phyloP scores from a whole-genome alignment of 169 alveolate species.

The Plasmodium vinckei region DNA sequence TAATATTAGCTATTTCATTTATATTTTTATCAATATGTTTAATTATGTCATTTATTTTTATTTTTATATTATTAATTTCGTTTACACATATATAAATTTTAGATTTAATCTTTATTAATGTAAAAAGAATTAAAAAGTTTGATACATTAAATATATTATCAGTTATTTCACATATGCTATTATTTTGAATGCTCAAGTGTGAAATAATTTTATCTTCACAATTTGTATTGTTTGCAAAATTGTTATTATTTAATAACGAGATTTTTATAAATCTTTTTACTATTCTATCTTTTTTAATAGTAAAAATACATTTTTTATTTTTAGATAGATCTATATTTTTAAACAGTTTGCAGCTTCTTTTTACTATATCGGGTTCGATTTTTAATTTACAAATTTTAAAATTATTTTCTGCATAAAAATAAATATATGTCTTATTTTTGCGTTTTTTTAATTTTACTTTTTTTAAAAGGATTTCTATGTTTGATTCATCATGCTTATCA shows the following conservation, averaged over 20 bases:
- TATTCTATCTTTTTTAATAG: constrained; percentile 38
- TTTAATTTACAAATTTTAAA: constrained; percentile 9
- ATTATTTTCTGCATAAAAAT: constrained; percentile 27
- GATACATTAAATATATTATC: constrained; percentile 1
- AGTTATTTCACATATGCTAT: too few species aligned
- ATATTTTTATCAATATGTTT: constrained; percentile 22
- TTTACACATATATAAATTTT: constrained; percentile 18
- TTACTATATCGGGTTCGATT: constrained; percentile 19
- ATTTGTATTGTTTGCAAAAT: too few species aligned
- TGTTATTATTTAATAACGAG: neutral
- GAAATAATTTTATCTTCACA: too few species aligned
- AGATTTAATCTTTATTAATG: constrained; percentile 40
- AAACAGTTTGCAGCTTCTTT: constrained; percentile 35
- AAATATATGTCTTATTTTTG: constrained; percentile 6
- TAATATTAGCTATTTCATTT: constrained; percentile 9
- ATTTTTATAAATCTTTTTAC: constrained; percentile 3
- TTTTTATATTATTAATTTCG: constrained; percentile 35
- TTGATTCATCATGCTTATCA: neutral
- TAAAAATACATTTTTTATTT: neutral
- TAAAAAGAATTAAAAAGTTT: constrained; percentile 41
- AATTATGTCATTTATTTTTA: constrained; percentile 20
- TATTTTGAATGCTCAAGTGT: too few species aligned
- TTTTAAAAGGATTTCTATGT: constrained; percentile 9
- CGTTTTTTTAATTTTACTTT: constrained; percentile 22
- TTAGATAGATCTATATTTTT: neutral